Evolutionary conservation across 192 early-diverging fungal genomes (phyloP).

Genomic region (Linnemannia schmuckeri): DNA sequence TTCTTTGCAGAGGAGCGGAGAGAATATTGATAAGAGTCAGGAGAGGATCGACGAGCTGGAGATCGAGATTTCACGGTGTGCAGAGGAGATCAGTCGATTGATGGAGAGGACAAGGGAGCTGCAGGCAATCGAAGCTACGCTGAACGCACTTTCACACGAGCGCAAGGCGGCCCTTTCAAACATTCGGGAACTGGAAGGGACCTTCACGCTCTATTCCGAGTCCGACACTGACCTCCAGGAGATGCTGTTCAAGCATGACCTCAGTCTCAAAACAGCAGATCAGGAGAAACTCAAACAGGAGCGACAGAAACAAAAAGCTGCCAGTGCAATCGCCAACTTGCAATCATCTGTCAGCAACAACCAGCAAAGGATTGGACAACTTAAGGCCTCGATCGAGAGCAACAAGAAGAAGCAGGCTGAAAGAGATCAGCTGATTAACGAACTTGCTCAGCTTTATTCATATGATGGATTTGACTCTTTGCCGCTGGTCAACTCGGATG

Average conservation of each 20-base stretch:
- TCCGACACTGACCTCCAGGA: conserved; percentile 73
- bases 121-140: conserved; percentile 60
- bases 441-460: conserved; percentile 52
- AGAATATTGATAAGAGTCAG: conserved; percentile 20
- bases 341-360: conserved; percentile 46
- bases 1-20: conserved; percentile 23
- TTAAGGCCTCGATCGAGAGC: conserved; percentile 63
- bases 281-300: conserved; percentile 38
- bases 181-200: conserved; percentile 39
- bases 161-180: conserved; percentile 40
- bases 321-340: conserved; percentile 44
- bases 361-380: conserved; percentile 62
- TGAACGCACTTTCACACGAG: conserved; percentile 56
- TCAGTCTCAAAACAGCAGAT: conserved; percentile 49
- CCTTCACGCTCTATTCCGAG: conserved; percentile 56
- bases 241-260: conserved; percentile 64
- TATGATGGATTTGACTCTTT: conserved; percentile 57
- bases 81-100: conserved; percentile 32
- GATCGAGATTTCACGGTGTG: conserved; percentile 52
- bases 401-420: conserved; percentile 58
- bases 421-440: conserved; percentile 56
- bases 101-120: conserved; percentile 62
- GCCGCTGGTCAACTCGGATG: conserved; percentile 54
- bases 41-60: conserved; percentile 63
- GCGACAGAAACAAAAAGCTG: conserved; percentile 25